Evolutionary conservation across 2,329 filamentous ascomycete species (phyloP).

Genomic region (Sporothrix schenckii): DNA sequence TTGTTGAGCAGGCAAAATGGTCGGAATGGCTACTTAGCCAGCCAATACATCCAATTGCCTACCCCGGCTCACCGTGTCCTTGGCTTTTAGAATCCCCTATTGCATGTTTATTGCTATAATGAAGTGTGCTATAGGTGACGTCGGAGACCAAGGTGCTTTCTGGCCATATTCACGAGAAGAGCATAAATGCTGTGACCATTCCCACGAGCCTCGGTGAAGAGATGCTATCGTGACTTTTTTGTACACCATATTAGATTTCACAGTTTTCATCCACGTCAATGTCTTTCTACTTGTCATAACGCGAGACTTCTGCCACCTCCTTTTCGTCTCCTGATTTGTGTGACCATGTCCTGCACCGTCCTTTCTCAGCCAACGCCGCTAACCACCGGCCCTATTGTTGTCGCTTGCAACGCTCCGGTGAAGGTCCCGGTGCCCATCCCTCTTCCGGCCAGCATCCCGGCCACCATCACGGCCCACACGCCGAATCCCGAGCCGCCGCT

Average conservation of each 20-base stretch:
- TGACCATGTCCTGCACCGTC: slow-evolving; percentile 12
- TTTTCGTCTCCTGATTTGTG: background rate
- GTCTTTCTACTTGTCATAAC: background rate
- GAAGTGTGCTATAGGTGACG: slow-evolving; percentile 14
- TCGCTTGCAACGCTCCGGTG: slow-evolving; percentile 1
- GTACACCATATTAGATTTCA: background rate
- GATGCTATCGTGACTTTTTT: no score
- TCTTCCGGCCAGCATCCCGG: background rate
- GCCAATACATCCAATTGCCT: background rate
- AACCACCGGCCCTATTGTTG: background rate
- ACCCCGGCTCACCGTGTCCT: slow-evolving; percentile 14
- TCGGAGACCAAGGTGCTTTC: background rate
- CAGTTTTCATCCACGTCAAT: no score
- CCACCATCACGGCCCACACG: background rate
- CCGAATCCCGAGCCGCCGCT: background rate
- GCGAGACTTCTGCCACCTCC: background rate
- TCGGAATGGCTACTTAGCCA: background rate
- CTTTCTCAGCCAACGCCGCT: background rate
- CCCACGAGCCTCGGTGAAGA: background rate
- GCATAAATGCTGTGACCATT: slow-evolving; percentile 9
- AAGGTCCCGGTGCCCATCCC: slow-evolving; percentile 1
- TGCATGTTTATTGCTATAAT: background rate
- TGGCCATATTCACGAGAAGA: background rate
- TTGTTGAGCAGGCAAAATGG: background rate
- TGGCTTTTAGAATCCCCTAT: slow-evolving; percentile 10